Conservation (phyloP, 164 flowering plant species). For the grape (Vitis vinifera) region DNA sequence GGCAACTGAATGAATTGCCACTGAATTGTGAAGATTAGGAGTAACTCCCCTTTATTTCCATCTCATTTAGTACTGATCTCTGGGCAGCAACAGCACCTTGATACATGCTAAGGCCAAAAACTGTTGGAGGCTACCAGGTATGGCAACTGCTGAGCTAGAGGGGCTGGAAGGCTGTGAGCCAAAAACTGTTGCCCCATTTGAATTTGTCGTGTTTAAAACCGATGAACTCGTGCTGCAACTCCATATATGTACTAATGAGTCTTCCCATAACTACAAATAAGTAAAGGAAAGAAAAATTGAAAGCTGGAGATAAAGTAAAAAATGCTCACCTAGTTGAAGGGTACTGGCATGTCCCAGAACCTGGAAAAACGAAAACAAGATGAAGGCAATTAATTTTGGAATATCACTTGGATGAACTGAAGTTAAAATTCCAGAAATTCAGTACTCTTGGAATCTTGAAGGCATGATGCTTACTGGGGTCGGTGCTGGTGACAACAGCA, state of each 20-base stretch:
- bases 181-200: constrained; percentile 41
- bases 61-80: neutral
- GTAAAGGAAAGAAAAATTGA: neutral
- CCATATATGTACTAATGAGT: neutral
- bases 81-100: neutral
- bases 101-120: constrained; percentile 9
- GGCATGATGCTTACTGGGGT: constrained; percentile 70
- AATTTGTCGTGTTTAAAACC: constrained; percentile 47
- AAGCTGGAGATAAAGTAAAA: neutral
- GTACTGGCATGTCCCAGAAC: constrained; percentile 58
- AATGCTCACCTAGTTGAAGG: constrained; percentile 55
- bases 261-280: neutral
- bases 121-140: too few species aligned
- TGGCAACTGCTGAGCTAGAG: constrained; percentile 17
- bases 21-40: neutral
- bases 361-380: constrained; percentile 28
- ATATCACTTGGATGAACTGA: too few species aligned
- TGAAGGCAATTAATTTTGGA: too few species aligned
- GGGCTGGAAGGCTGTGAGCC: constrained; percentile 49
- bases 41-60: neutral
- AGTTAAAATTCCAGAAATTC: neutral
- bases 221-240: constrained; percentile 54
- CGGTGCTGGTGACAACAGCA: constrained; percentile 60
- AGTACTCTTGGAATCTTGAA: neutral
- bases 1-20: neutral